Evolutionary conservation across 768 basidiomycete genomes (phyloP), one percentile per base, ranked within the genome.

Genomic region (Cyclocybe cylindracea): DNA sequence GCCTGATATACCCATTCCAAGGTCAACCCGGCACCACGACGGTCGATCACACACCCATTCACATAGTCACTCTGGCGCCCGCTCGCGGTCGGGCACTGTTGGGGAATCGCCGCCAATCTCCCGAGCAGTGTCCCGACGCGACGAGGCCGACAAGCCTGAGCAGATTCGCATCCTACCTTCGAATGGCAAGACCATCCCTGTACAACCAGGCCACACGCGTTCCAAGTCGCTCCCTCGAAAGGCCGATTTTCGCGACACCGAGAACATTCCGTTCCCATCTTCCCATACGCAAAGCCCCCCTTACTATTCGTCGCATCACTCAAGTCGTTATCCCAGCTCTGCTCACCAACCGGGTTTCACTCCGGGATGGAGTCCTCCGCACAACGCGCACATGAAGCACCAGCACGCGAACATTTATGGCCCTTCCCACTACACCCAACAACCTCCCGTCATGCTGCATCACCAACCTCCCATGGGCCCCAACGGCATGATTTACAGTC

Each of bases 401-500:
- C 81, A 84, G 29, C 78, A 82, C 51, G 61, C 73, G 11, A 85
- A 85, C 55, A 74, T 84, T 48, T 85, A 86, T 63, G 83, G 84
- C 14, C 79, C 84, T 39, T 68, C 77, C 36, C 74, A 75, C 48
- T 76, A 76, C 57, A 68, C 73, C 24, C 70, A 60, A n/a, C 58
- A 64, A 48, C 84, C 85, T 13, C 84, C 84, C 10, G 73, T 78
- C 0, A 79, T 86, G 51, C 79, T 79, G 9, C 78, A 84, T 54
- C 77, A 84, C 41, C 75, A 72, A 6, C 79, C 80, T 55, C 70
- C 75, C 55, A 66, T 77, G 69, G 76, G 78, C 44, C 72, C 84
- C 1, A 79, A 85, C 48, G 83, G 83, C 3, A 80, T 88, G 72
- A 79, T 81, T 3, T 82, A 87, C 62, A 87, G 85, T 50, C 83